phyloP scores from a whole-genome alignment of 202 grass and related monocot species.

The Carex arenaria region DNA sequence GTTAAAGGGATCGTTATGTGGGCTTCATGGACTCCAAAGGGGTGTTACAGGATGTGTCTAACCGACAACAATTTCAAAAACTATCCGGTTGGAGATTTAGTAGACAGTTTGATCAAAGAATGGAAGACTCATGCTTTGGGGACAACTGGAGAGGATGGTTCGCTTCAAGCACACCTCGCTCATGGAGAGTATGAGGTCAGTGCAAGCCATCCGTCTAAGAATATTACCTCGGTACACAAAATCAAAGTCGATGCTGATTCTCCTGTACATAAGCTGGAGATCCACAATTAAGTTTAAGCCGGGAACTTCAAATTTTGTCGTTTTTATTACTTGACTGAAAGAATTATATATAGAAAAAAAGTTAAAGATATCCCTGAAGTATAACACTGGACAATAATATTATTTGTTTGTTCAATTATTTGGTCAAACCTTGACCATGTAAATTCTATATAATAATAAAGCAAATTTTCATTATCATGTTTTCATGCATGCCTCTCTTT shows the following conservation, averaged over 20 bases:
- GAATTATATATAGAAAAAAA: neutral
- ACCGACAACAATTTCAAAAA: conserved; percentile 68
- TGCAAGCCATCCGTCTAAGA: conserved; percentile 42
- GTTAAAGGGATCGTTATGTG: conserved; percentile 82
- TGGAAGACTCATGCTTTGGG: conserved; percentile 33
- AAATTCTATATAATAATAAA: neutral
- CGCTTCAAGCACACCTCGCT: conserved; percentile 40
- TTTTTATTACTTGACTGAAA: neutral
- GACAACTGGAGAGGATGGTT: conserved; percentile 42
- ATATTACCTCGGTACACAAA: conserved; percentile 34
- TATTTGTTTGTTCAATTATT: neutral
- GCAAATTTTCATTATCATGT: neutral
- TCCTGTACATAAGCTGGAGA: conserved; percentile 18
- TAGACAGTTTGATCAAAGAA: conserved; percentile 67
- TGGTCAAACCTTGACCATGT: neutral
- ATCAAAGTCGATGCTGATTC: conserved; percentile 48
- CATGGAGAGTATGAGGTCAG: conserved; percentile 67
- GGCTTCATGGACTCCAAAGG: conserved; percentile 54
- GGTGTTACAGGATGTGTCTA: conserved; percentile 82
- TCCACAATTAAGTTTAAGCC: neutral
- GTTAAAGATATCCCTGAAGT: neutral
- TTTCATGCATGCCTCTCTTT: neutral
- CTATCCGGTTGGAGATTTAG: conserved; percentile 55
- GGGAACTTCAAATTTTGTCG: neutral
- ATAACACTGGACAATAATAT: neutral